Base-by-base conservation (phyloP, 257 asterid genomes). In the Lycium ferocissimum region DNA sequence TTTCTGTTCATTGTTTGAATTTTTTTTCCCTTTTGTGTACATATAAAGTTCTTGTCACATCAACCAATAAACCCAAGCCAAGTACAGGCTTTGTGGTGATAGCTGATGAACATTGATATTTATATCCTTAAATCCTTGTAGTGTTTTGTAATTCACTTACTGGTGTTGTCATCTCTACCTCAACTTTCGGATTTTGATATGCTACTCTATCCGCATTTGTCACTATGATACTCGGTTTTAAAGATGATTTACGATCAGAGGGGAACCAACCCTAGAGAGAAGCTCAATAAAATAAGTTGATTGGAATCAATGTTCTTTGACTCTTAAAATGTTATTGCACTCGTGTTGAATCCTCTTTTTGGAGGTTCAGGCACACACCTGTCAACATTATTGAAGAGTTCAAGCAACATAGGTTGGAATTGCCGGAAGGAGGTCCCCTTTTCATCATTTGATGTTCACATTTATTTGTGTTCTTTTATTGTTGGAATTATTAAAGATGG, bases 31-130 rank as follows among this genome's bases (percentile, higher is more conserved):
- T 53, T 76, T 49, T 75, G 45, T 78, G 45, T 53, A 53, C 22
- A 78, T 53, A 78, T 53, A 78, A 4, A 53, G 65, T 78, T 78
- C 33, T 78, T 78, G 65, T 78, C 65, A 53, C 65, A 78, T 78
- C 47, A 53, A 53, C 82, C 49, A 78, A 51, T 78, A 53, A 78
- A 78, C 82, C 65, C 82, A 78, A 14, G 65, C 82, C 49, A 47
- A 26, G 9, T 78, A 9, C 65, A 78, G 49, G 82, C 82, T 78
- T 33, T 53, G 82, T 78, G 82, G 65, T 78, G 82, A 26, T 78
- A 53, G 82, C 65, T 53, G 22, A 78, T 33, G 62, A 78, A 53
- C 65, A 51, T 78, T 53, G 65, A 78, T 53, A 78, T 15, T 78
- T 51, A 26, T 78, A 1, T 47, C 13, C 81, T 49, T 75, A 75